Evolutionary conservation across 495 filamentous ascomycete genomes (phyloP).

Genomic region (Rostrohypoxylon terebratum): DNA sequence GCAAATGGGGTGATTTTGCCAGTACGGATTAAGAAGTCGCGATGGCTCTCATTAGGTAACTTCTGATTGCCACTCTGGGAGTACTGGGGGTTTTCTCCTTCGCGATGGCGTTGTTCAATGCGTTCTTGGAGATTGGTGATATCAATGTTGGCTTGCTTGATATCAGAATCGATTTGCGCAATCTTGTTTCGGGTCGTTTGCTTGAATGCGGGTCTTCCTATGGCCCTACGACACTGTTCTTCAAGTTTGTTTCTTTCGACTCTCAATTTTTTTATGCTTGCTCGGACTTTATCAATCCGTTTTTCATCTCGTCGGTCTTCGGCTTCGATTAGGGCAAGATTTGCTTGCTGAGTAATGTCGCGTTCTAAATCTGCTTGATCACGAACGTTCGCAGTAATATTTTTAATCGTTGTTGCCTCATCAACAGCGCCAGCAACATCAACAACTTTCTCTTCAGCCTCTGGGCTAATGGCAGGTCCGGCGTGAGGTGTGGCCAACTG

Average conservation of each 20-base stretch:
- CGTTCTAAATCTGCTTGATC: slow-evolving; percentile 88
- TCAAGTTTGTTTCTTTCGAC: slow-evolving; percentile 57
- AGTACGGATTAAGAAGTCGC: slow-evolving; percentile 92
- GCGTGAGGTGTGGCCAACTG: neutral
- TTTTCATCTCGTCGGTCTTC: slow-evolving; percentile 90
- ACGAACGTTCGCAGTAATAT: slow-evolving; percentile 77
- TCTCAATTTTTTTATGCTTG: slow-evolving; percentile 66
- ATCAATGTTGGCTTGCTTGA: slow-evolving; percentile 72
- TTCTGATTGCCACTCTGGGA: slow-evolving; percentile 55
- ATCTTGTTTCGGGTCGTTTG: slow-evolving; percentile 72
- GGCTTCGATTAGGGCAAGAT: slow-evolving; percentile 78
- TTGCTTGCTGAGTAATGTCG: slow-evolving; percentile 79
- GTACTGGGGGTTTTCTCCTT: slow-evolving; percentile 58
- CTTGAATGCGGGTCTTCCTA: slow-evolving; percentile 55
- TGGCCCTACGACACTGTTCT: slow-evolving; percentile 55
- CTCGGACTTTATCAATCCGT: slow-evolving; percentile 80
- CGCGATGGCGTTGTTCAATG: slow-evolving; percentile 75
- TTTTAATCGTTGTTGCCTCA: slow-evolving; percentile 72
- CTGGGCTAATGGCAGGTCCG: neutral
- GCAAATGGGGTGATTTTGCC: slow-evolving; percentile 98
- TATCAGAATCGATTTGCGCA: slow-evolving; percentile 68
- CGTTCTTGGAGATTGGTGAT: slow-evolving; percentile 80
- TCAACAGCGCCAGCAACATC: slow-evolving; percentile 49
- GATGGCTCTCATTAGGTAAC: slow-evolving; percentile 80
- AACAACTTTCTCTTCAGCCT: neutral